These are phyloP conservation scores for Candida frijolesensis DNA, from an alignment of 1,139 yeast genomes.

Conservation along the genomic window DNA sequence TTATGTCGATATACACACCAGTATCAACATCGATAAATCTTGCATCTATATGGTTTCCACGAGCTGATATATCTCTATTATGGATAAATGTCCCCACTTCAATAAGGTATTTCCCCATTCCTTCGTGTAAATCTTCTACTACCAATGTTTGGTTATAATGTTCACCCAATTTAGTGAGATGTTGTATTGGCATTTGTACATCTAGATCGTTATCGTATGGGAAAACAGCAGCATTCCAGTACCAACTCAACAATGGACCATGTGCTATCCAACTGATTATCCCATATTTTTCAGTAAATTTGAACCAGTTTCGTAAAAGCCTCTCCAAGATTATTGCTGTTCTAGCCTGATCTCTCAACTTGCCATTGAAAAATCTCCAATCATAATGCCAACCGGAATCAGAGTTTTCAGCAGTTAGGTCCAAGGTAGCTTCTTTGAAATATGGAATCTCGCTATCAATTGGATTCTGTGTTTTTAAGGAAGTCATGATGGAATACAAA, in stretches of 20 bases:
- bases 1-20: conserved; percentile 63
- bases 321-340: conserved; percentile 22
- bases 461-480: background rate
- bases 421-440: conserved; percentile 24
- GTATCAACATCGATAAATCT: conserved; percentile 56
- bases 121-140: conserved; percentile 45
- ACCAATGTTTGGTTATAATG: conserved; percentile 51
- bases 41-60: conserved; percentile 59
- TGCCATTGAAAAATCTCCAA: conserved; percentile 27
- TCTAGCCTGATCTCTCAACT: conserved; percentile 33
- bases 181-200: conserved; percentile 51
- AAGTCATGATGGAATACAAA: conserved; percentile 9
- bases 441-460: conserved; percentile 21
- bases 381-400: conserved; percentile 26
- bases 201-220: conserved; percentile 71
- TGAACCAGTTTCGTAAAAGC: conserved; percentile 55
- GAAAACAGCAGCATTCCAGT: conserved; percentile 58
- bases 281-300: conserved; percentile 45
- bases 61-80: conserved; percentile 36
- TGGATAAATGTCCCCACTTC: conserved; percentile 53
- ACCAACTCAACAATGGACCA: conserved; percentile 62
- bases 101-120: conserved; percentile 47
- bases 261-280: conserved; percentile 60
- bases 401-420: conserved; percentile 9
- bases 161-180: conserved; percentile 42